These are phyloP conservation scores for Ogataea dorogensis DNA, from an alignment of 805 yeast species.

Conservation along the genomic window DNA sequence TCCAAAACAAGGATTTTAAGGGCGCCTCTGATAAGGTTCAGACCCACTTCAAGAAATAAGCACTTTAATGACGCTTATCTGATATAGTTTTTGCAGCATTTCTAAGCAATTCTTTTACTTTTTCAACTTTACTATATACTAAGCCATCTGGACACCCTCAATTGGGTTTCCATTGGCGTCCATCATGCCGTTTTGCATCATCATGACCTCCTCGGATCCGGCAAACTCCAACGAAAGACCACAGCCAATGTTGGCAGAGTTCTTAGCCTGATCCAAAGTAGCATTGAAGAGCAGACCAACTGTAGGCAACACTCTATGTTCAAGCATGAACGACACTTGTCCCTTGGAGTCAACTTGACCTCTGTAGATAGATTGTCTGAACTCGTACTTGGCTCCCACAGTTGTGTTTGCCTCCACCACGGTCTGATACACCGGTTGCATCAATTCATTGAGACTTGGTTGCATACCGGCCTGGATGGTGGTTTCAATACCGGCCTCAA, in stretches of 20 bases:
- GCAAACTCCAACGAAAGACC: slow-evolving; percentile 96
- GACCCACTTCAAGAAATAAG: slow-evolving; percentile 51
- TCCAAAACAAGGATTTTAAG: slow-evolving; percentile 67
- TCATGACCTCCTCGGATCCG: slow-evolving; percentile 87
- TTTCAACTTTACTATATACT: slow-evolving; percentile 28
- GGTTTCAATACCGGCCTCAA: slow-evolving; percentile 93
- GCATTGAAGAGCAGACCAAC: slow-evolving; percentile 83
- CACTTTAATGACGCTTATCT: slow-evolving; percentile 33
- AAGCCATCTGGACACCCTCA: slow-evolving; percentile 56
- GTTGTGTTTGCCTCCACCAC: slow-evolving; percentile 90
- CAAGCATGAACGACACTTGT: slow-evolving; percentile 86
- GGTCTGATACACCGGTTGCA: slow-evolving; percentile 77
- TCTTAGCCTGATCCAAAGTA: slow-evolving; percentile 85
- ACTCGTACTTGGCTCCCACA: slow-evolving; percentile 95
- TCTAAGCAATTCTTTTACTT: not conserved
- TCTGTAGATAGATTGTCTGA: slow-evolving; percentile 93
- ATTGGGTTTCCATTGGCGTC: slow-evolving; percentile 85
- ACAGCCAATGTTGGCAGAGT: slow-evolving; percentile 80
- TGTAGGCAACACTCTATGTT: slow-evolving; percentile 90
- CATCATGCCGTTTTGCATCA: slow-evolving; percentile 84
- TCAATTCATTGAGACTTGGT: slow-evolving; percentile 70
- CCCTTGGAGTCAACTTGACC: slow-evolving; percentile 92
- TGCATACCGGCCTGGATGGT: slow-evolving; percentile 78
- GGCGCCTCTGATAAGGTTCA: slow-evolving; percentile 65
- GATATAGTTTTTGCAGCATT: too few relatives aligned